These are phyloP conservation scores for Ceratobasidium sp. DNA, from an alignment of 1,284 basidiomycete species.

Conservation along the genomic window DNA sequence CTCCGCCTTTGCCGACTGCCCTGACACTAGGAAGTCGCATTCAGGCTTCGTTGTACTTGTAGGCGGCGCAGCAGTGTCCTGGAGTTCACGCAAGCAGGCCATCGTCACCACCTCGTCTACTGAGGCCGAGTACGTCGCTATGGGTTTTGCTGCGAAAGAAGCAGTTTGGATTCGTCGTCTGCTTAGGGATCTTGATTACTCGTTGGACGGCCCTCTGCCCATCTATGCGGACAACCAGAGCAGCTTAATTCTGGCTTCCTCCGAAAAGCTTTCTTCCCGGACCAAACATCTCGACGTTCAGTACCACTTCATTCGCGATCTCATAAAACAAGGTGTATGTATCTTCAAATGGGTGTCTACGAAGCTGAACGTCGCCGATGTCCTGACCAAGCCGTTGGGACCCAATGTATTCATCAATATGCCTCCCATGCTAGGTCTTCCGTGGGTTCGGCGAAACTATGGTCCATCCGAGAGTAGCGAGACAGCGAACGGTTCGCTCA, in stretches of 20 bases:
- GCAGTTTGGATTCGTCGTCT: slow-evolving; percentile 46
- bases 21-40: slow-evolving; percentile 47
- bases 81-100: slow-evolving; percentile 50
- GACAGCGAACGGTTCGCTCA: background rate
- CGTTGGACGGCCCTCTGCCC: background rate
- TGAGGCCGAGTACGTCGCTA: slow-evolving; percentile 53
- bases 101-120: slow-evolving; percentile 49
- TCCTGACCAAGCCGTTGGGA: slow-evolving; percentile 41
- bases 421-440: slow-evolving; percentile 20
- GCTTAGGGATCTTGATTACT: slow-evolving; percentile 36
- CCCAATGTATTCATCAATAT: slow-evolving; percentile 1
- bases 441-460: background rate
- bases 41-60: slow-evolving; percentile 52
- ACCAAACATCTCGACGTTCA: slow-evolving; percentile 49
- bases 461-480: background rate
- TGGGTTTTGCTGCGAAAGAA: slow-evolving; percentile 48
- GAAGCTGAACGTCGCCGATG: slow-evolving; percentile 36
- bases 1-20: slow-evolving; percentile 27
- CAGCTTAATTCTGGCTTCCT: slow-evolving; percentile 45
- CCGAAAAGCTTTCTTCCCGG: slow-evolving; percentile 44
- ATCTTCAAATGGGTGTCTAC: slow-evolving; percentile 35
- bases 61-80: slow-evolving; percentile 49
- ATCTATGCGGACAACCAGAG: slow-evolving; percentile 48
- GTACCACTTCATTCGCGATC: slow-evolving; percentile 48
- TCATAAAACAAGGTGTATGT: slow-evolving; percentile 32